Evolutionary conservation across 345 rosid species (phyloP).

Genomic region (Lumnitzera racemosa): DNA sequence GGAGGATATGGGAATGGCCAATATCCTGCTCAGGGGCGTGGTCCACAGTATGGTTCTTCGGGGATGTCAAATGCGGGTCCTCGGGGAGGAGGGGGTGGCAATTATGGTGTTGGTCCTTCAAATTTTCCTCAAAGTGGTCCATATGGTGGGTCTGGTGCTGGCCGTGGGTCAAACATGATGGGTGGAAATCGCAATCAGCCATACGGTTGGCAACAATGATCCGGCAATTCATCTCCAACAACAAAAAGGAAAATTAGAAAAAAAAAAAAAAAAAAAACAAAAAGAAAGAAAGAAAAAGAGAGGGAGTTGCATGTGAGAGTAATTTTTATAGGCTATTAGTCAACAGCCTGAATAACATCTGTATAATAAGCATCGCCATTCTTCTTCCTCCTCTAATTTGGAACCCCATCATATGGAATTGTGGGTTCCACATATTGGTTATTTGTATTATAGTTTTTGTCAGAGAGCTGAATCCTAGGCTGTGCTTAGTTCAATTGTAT

Average conservation of each 20-base stretch:
- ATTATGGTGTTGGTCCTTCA: slow-evolving; percentile 67
- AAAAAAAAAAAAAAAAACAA: too few species aligned
- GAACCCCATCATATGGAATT: too few species aligned
- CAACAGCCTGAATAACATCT: too few species aligned
- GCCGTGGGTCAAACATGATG: slow-evolving; percentile 78
- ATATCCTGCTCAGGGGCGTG: slow-evolving; percentile 78
- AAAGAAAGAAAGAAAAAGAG: too few species aligned
- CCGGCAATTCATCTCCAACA: not conserved
- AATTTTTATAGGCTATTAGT: too few species aligned
- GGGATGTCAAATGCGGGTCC: slow-evolving; percentile 58
- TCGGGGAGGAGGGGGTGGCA: slow-evolving; percentile 52
- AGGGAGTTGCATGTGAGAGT: not conserved
- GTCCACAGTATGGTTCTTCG: slow-evolving; percentile 61
- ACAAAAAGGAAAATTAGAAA: too few species aligned
- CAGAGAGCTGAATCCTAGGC: too few species aligned
- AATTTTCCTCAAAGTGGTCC: slow-evolving; percentile 70
- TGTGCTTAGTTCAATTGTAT: too few species aligned
- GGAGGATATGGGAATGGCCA: slow-evolving; percentile 64
- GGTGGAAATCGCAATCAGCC: slow-evolving; percentile 84
- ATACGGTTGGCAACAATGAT: slow-evolving; percentile 63
- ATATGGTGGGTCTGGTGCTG: slow-evolving; percentile 63
- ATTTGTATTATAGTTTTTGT: too few species aligned
- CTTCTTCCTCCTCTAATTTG: too few species aligned
- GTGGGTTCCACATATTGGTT: too few species aligned
- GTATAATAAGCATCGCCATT: too few species aligned